These are phyloP conservation scores for Isabelozyma pseudorhagii DNA, from an alignment of 805 yeast genomes.

Conservation along the genomic window DNA sequence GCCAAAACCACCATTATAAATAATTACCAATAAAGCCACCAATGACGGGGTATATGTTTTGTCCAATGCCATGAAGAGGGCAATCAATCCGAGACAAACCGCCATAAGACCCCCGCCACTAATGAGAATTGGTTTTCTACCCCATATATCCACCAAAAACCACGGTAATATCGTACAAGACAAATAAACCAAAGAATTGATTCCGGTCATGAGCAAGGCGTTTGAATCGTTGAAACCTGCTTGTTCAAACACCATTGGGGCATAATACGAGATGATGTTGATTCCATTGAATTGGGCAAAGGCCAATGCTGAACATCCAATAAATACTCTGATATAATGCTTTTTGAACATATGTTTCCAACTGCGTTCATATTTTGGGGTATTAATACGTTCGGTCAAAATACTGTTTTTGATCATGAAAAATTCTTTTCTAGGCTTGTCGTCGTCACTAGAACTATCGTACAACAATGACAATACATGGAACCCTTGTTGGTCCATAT, in stretches of 20 bases:
- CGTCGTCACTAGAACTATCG: constrained; percentile 26
- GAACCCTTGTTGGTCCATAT: constrained; percentile 58
- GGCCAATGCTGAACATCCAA: constrained; percentile 42
- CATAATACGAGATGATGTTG: constrained; percentile 56
- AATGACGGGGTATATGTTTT: constrained; percentile 30
- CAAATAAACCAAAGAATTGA: constrained; percentile 38
- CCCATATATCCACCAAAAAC: constrained; percentile 46
- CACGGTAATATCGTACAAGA: constrained; percentile 42
- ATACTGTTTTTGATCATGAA: constrained; percentile 45
- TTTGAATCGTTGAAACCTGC: constrained; percentile 43
- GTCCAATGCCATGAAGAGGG: constrained; percentile 32
- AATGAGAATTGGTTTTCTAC: constrained; percentile 41
- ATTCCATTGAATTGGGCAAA: constrained; percentile 53
- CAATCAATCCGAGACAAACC: constrained; percentile 27
- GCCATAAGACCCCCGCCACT: constrained; percentile 42
- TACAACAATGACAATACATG: constrained; percentile 24
- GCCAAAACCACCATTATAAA: constrained; percentile 43
- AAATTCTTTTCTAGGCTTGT: constrained; percentile 41
- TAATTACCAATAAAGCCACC: constrained; percentile 39
- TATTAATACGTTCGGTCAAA: constrained; percentile 31
- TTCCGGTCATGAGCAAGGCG: constrained; percentile 44
- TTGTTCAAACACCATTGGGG: constrained; percentile 51
- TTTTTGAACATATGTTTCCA: constrained; percentile 41
- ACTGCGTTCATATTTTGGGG: constrained; percentile 38
- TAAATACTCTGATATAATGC: constrained; percentile 31